Percentiles rank a stretch among this genome's conserved stretches.
Evolutionary conservation across 1,284 basidiomycete genomes (phyloP).

Genomic region (Tilletia indica): DNA sequence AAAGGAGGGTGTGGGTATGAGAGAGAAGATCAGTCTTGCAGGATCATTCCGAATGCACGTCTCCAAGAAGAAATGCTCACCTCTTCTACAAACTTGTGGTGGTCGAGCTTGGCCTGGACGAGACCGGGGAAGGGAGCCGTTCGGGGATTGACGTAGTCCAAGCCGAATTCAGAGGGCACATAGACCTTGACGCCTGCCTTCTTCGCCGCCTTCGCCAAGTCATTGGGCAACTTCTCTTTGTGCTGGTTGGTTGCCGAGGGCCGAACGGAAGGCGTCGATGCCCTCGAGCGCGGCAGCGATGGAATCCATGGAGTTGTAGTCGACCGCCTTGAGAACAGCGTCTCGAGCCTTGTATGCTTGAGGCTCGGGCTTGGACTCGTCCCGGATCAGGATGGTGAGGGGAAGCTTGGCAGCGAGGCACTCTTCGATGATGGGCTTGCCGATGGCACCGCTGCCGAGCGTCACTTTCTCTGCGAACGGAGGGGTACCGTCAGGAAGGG

Average conservation of each 20-base stretch:
- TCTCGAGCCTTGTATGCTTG: conserved; percentile 22
- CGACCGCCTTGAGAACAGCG: conserved; percentile 36
- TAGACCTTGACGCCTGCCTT: conserved; percentile 57
- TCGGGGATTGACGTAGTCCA: not conserved
- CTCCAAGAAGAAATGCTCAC: not conserved
- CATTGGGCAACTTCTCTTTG: conserved; percentile 47
- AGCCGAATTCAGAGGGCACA: conserved; percentile 54
- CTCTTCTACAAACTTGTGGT: not conserved
- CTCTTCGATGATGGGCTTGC: conserved; percentile 17
- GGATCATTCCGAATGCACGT: no score
- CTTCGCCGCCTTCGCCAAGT: conserved; percentile 54
- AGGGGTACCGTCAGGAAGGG: no score
- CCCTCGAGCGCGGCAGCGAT: conserved; percentile 53
- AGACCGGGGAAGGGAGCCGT: not conserved
- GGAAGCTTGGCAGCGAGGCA: conserved; percentile 26
- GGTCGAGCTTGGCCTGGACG: not conserved
- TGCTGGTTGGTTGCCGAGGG: conserved; percentile 29
- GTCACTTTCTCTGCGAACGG: no score
- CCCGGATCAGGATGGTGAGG: conserved; percentile 28
- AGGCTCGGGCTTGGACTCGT: conserved; percentile 17
- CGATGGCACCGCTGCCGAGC: conserved; percentile 28
- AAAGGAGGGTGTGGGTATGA: not conserved
- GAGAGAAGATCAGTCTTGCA: no score
- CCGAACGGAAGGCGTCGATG: conserved; percentile 56
- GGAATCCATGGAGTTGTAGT: conserved; percentile 51